A percentile compares a stretch with the other conserved stretches of the same genome.
Conservation (phyloP, 768 basidiomycete species). For the Amanita pallidorosea region DNA sequence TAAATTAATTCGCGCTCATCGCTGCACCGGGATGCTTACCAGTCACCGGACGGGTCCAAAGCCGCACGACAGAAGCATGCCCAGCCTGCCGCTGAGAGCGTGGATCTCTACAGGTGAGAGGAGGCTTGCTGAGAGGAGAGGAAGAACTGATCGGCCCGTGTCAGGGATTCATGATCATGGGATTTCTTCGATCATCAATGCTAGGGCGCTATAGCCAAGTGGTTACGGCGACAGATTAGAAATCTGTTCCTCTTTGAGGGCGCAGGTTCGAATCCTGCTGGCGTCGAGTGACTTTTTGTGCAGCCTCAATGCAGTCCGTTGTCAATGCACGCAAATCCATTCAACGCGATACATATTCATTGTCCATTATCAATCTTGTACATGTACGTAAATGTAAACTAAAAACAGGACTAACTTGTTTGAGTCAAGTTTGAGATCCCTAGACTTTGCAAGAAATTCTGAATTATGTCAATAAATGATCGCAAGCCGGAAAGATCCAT, state of each 20-base stretch:
- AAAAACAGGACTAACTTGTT: background rate
- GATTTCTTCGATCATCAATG: too few species aligned
- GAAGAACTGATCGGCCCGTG: too few species aligned
- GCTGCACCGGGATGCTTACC: too few species aligned
- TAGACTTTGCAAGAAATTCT: constrained; percentile 2
- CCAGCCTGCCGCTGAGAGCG: too few species aligned
- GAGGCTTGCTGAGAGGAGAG: too few species aligned
- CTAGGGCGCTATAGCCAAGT: constrained; percentile 53
- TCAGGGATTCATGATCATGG: too few species aligned
- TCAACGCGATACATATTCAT: background rate
- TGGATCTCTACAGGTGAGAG: too few species aligned
- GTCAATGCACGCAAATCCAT: too few species aligned
- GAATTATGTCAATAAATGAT: background rate
- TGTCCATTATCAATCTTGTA: background rate
- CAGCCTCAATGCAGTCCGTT: too few species aligned
- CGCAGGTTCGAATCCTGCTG: constrained; percentile 55
- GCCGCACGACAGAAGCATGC: too few species aligned
- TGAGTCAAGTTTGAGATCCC: background rate
- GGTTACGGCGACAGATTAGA: constrained; percentile 73
- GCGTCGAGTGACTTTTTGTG: constrained; percentile 24
- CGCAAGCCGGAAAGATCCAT: background rate
- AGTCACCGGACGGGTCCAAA: too few species aligned
- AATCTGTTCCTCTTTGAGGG: constrained; percentile 46
- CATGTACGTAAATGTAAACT: background rate
- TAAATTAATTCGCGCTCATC: too few species aligned